These are phyloP conservation scores for Setaria italica DNA, from an alignment of 202 grass and related monocot genomes.

Conservation along the genomic window DNA sequence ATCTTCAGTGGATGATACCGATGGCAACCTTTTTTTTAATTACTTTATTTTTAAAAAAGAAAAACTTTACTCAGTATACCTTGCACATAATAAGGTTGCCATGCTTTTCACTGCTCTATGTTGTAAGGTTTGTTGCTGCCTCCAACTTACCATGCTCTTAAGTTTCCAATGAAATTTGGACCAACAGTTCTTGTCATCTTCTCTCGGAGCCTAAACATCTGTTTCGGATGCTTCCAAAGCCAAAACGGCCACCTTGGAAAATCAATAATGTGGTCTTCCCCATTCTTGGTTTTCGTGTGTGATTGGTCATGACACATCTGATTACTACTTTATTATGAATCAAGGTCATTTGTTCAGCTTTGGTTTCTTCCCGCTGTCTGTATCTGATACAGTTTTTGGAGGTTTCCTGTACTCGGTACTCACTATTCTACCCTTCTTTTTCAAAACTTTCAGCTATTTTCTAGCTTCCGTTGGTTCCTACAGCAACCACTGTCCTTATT, in stretches of 20 bases:
- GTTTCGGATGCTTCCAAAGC: constrained; percentile 34
- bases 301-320: neutral
- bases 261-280: constrained; percentile 19
- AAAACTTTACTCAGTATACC: neutral
- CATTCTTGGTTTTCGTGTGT: constrained; percentile 13
- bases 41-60: too few relatives aligned
- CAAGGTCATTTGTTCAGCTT: neutral
- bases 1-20: neutral
- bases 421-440: neutral
- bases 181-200: too few relatives aligned
- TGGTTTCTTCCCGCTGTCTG: constrained; percentile 11
- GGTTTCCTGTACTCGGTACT: neutral
- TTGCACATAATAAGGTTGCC: neutral
- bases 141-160: neutral
- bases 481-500: neutral
- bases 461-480: constrained; percentile 25
- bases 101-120: neutral
- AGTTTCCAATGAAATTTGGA: neutral
- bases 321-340: neutral
- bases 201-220: constrained; percentile 20
- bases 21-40: neutral
- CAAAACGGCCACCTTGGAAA: constrained; percentile 10
- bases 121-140: neutral
- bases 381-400: neutral
- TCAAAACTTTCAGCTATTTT: constrained; percentile 4